Base-by-base conservation (phyloP, 2,329 filamentous ascomycete species). In the Ramichloridium luteum region DNA sequence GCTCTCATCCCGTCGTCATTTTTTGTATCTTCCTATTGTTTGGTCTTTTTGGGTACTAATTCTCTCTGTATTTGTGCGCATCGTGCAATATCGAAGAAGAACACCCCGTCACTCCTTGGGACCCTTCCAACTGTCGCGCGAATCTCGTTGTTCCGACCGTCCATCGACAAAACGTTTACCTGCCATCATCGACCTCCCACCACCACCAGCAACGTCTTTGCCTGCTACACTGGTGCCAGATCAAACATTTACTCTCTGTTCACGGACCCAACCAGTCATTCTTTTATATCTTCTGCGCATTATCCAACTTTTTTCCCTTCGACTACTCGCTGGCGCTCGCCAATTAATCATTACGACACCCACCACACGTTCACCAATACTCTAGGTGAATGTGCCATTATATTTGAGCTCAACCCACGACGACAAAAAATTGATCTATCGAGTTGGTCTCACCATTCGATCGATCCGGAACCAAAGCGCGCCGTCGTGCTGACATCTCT, bases 1-100 rank as follows among this genome's bases (percentile, higher is more conserved):
- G 38, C 41, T 45, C 45, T 41, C 38, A 41, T 23, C 38, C 36
- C 39, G 36, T 46, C 40, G 38, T 43, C 44, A 41, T 44, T 30
- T 36, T 38, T 38, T 32, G 32, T 34, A 38, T 40, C 35, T 43
- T 41, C 38, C 35, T 35, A 28, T 30, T 34, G 33, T 23, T 40
- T 35, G 37, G 45, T 44, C 39, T 37, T 35, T 44, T 38, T 32
- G 27, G 34, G 32, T 39, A 44, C 34, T 37, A 35, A 35, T 36
- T 39, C 35, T 34, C 36, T 43, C 38, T 41, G 40, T 41, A 34
- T 37, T 37, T 38, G 33, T 35, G 28, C 17, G 27, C 13, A 20
- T 30, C 30, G n/a, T n/a, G n/a, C n/a, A n/a, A n/a, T n/a, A n/a
- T n/a, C n/a, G n/a, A n/a, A n/a, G n/a, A n/a, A n/a, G n/a, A n/a